These are phyloP conservation scores for Aspergillus alliaceus DNA, from an alignment of 2,329 filamentous ascomycete genomes.

Conservation along the genomic window DNA sequence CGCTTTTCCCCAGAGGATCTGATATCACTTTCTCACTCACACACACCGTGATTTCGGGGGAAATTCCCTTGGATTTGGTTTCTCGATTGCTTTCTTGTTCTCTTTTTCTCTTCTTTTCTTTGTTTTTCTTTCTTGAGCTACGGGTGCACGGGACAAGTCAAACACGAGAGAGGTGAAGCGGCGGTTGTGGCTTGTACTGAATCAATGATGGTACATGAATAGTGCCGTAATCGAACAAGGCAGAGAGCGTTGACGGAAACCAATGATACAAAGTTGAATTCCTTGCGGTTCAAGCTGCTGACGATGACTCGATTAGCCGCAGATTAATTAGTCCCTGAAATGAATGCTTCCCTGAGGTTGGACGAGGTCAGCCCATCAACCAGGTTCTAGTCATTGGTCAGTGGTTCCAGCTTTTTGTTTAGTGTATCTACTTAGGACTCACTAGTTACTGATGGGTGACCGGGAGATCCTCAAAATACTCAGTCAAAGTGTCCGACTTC, in stretches of 20 bases:
- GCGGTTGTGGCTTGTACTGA: slow-evolving; percentile 4
- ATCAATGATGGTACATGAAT: slow-evolving; percentile 1
- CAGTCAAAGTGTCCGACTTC: neutral
- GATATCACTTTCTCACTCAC: neutral
- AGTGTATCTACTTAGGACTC: neutral
- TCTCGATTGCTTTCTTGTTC: neutral
- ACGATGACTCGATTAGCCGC: neutral
- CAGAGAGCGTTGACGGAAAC: neutral
- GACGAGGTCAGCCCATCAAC: neutral
- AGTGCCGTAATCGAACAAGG: slow-evolving; percentile 3
- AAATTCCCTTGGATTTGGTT: neutral
- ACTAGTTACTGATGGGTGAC: neutral
- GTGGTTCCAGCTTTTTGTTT: neutral
- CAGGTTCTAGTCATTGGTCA: neutral
- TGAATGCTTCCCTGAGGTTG: neutral
- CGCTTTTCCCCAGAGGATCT: slow-evolving; percentile 2
- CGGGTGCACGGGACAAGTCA: neutral
- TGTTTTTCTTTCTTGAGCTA: neutral
- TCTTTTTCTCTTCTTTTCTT: too few species aligned
- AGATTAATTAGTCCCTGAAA: slow-evolving; percentile 1
- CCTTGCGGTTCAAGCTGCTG: neutral
- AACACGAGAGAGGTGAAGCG: neutral
- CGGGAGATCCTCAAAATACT: neutral
- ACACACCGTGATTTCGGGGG: neutral
- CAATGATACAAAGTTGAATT: neutral